Conservation (phyloP, 768 basidiomycete species). For the Nidularia sp. region DNA sequence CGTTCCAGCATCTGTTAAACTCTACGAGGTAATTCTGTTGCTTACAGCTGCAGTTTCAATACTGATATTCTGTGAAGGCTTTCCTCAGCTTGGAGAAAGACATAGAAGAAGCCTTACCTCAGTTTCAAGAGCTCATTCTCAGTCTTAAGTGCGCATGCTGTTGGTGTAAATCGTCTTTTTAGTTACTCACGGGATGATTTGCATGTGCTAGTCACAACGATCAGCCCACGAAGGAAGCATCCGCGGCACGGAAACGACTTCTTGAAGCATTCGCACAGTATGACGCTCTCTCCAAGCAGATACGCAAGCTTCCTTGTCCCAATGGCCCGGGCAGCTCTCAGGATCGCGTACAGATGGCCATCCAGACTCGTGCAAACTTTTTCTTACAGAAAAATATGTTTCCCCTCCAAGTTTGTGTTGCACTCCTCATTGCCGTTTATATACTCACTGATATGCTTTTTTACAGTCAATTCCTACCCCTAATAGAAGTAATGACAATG, state of each 20-base stretch:
- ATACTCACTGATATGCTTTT: background rate
- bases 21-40: constrained; percentile 61
- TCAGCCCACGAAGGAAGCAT: constrained; percentile 65
- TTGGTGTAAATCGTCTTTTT: background rate
- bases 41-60: background rate
- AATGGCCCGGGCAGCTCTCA: constrained; percentile 67
- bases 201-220: constrained; percentile 27
- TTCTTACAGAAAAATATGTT: constrained; percentile 93
- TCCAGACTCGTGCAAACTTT: constrained; percentile 67
- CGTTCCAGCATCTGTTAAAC: constrained; percentile 57
- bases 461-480: constrained; percentile 48
- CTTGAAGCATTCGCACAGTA: constrained; percentile 86
- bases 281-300: constrained; percentile 83
- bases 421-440: background rate
- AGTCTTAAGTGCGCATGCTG: constrained; percentile 51
- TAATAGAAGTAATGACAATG: constrained; percentile 20
- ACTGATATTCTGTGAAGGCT: constrained; percentile 31
- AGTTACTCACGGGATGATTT: background rate
- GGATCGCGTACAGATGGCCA: constrained; percentile 79
- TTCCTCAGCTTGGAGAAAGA: constrained; percentile 79
- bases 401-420: constrained; percentile 60
- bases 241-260: constrained; percentile 71
- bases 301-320: constrained; percentile 66
- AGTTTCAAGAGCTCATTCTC: constrained; percentile 82
- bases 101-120: constrained; percentile 83